Conservation (phyloP, 805 yeast genomes). For the Kodamaea lidongshanica region DNA sequence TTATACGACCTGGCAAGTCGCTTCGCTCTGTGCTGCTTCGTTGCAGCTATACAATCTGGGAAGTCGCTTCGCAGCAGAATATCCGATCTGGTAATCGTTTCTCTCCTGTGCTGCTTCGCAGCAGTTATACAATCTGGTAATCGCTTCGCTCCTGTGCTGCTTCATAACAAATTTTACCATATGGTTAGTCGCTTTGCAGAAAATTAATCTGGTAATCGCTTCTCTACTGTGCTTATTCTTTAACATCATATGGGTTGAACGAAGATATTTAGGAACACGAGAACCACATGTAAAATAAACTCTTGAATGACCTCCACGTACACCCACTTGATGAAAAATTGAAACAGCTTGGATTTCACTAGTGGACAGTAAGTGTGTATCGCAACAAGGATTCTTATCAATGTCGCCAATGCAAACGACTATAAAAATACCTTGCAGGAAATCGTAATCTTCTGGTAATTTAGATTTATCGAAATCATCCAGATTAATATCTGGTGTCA, state of each 20-base stretch:
- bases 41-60: too few relatives aligned
- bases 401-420: conserved; percentile 68
- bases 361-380: conserved; percentile 70
- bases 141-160: too few relatives aligned
- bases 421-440: conserved; percentile 64
- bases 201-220: too few relatives aligned
- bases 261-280: conserved; percentile 51
- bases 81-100: too few relatives aligned
- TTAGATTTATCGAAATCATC: conserved; percentile 41
- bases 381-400: conserved; percentile 83
- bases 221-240: too few relatives aligned
- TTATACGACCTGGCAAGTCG: too few relatives aligned
- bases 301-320: conserved; percentile 66
- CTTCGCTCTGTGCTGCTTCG: too few relatives aligned
- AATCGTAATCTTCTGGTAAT: conserved; percentile 70
- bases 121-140: too few relatives aligned
- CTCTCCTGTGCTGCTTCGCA: too few relatives aligned
- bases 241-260: conserved; percentile 42
- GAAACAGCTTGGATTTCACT: conserved; percentile 62
- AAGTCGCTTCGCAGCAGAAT: too few relatives aligned
- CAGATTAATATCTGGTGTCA: conserved; percentile 39
- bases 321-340: conserved; percentile 59
- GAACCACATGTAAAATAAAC: conserved; percentile 69
- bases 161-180: too few relatives aligned
- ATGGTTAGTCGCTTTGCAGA: too few relatives aligned